These are phyloP conservation scores for Exophiala sp. DNA, from an alignment of 2,329 filamentous ascomycete species.

Conservation along the genomic window DNA sequence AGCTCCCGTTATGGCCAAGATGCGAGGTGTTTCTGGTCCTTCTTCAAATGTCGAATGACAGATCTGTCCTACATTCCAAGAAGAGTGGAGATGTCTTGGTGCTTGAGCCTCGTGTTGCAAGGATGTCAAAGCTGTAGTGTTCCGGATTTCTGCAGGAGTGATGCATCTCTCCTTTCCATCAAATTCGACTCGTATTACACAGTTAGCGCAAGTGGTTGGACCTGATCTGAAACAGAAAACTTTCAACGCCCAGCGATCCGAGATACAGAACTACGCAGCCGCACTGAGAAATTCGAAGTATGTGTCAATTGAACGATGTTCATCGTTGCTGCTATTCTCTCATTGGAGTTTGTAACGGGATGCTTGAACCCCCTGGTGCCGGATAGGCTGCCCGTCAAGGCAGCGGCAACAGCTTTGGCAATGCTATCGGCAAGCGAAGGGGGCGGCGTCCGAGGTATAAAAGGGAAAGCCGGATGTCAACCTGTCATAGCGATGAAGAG, in stretches of 20 bases:
- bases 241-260: not conserved
- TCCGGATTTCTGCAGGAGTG: conserved; percentile 4
- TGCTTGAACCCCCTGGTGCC: not conserved
- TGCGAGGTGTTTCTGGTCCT: too few relatives aligned
- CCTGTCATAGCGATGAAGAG: conserved; percentile 13
- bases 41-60: not conserved
- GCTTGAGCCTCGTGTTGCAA: conserved; percentile 2
- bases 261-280: not conserved
- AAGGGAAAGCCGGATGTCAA: not conserved
- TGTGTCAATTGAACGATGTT: not conserved
- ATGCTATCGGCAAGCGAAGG: conserved; percentile 9
- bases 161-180: conserved; percentile 5
- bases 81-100: not conserved
- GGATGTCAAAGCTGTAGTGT: conserved; percentile 4
- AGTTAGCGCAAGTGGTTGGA: not conserved
- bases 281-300: not conserved
- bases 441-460: not conserved
- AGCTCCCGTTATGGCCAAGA: too few relatives aligned
- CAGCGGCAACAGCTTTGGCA: not conserved
- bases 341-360: conserved; percentile 6
- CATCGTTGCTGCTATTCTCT: not conserved
- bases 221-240: not conserved
- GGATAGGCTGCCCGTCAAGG: not conserved
- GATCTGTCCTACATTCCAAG: not conserved
- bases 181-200: not conserved